phyloP scores from a whole-genome alignment of 1,284 basidiomycete genomes.

The Moesziomyces sp. region DNA sequence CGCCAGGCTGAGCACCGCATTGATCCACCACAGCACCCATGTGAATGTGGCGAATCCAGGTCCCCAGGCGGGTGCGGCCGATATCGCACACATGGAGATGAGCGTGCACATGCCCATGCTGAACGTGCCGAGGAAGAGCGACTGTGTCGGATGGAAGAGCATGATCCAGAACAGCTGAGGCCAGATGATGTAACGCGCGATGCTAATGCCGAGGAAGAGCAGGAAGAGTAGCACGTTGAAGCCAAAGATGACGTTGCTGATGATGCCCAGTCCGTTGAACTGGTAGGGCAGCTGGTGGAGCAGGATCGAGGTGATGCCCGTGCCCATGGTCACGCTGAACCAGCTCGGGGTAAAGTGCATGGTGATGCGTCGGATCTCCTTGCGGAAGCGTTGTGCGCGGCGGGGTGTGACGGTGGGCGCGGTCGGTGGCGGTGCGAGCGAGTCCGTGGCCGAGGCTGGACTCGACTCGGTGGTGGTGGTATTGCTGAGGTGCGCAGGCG shows the following conservation, averaged over 20 bases:
- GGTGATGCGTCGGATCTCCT: constrained; percentile 29
- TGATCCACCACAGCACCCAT: constrained; percentile 81
- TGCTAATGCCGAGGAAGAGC: constrained; percentile 70
- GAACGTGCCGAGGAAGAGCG: constrained; percentile 77
- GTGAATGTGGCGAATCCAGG: constrained; percentile 73
- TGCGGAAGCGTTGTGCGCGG: constrained; percentile 16
- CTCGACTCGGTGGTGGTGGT: constrained; percentile 5
- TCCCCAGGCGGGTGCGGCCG: constrained; percentile 70
- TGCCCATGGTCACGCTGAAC: constrained; percentile 68
- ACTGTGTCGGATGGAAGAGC: constrained; percentile 75
- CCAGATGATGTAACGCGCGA: constrained; percentile 73
- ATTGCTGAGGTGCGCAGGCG: constrained; percentile 5
- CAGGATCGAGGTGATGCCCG: constrained; percentile 70
- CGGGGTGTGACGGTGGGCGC: constrained; percentile 2
- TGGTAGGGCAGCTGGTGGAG: constrained; percentile 70
- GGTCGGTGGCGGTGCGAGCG: neutral
- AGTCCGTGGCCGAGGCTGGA: constrained; percentile 1
- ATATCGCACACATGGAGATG: constrained; percentile 72
- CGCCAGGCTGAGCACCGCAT: constrained; percentile 73
- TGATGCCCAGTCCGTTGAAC: constrained; percentile 67
- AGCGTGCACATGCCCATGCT: constrained; percentile 79
- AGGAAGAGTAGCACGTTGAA: constrained; percentile 76
- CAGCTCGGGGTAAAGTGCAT: constrained; percentile 56
- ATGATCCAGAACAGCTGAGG: constrained; percentile 73
- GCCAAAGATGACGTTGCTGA: constrained; percentile 73